Evolutionary conservation across 2,329 filamentous ascomycete species (phyloP), one percentile per base, ranked within the genome.

Genomic region (Penicillium carneum): DNA sequence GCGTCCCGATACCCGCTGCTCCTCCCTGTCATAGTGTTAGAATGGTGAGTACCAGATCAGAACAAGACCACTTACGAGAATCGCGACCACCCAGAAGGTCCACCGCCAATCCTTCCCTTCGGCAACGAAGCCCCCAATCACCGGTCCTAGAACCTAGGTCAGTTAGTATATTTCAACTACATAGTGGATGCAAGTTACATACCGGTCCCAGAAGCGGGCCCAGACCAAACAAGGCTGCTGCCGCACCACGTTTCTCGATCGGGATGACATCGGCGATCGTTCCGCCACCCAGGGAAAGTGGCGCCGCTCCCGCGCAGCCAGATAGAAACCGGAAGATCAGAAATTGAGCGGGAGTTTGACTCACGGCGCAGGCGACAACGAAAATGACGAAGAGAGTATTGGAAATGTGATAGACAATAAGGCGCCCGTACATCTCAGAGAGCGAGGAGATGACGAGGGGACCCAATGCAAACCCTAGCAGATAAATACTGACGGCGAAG

Each of bases 401-500:
- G 50, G 84, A 82, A 1, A 69, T 72, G 20, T 83, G 81, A 59
- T 89, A 81, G 47, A 90, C 76, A 2, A 81, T 75, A 6, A 84
- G 18, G 5, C 85, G 78, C 2, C 71, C 71, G 45, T 64, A 72
- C 31, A 73, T 31, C 51, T 73, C 71, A 49, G 63, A 67, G 29
- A 73, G 57, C 10, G 70, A 62, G 2, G 26, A 61, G 31, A 41
- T 62, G n/a, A 56, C 42, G 20, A 59, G 47, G 9, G 55, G 59
- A 4, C 53, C 55, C 20, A 86, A 72, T 26, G 76, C 76, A 47
- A 79, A 87, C 20, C 89, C 88, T 0, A 90, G 77, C 0, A 91
- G 80, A 69, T 88, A 89, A 29, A 90, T 82, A 0, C 85, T 86
- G 54, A 88, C 80, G 68, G 85, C 74, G 67, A 87, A 79, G 0